Conservation (phyloP, 2,329 filamentous ascomycete species). For the Venturiaceae sp. region DNA sequence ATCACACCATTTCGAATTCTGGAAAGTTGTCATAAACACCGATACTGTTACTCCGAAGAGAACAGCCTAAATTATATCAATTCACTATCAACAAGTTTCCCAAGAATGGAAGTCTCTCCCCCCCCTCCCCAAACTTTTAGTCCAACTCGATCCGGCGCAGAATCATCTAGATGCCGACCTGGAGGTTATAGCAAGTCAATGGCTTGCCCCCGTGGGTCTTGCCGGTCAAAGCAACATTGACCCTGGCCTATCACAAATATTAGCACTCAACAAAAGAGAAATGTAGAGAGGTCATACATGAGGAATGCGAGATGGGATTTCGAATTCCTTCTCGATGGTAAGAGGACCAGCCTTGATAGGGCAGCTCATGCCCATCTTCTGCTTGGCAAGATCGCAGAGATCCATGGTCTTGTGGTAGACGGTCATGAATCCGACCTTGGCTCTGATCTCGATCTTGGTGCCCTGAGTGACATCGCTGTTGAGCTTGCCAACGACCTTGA, state of each 20-base stretch:
- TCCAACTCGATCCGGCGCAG: too few species aligned
- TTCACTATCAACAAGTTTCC: too few species aligned
- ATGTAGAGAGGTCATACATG: neutral
- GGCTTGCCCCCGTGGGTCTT: neutral
- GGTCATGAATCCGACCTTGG: neutral
- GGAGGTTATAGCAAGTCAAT: neutral
- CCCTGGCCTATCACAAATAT: neutral
- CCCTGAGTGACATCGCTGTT: neutral
- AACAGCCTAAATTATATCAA: too few species aligned
- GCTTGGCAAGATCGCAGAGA: neutral
- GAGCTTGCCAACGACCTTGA: neutral
- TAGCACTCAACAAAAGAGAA: neutral
- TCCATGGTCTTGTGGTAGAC: neutral
- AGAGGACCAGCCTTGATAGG: neutral
- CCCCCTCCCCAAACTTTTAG: too few species aligned
- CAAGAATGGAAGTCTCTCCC: too few species aligned
- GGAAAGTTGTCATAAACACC: too few species aligned
- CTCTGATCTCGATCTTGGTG: neutral
- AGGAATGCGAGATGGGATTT: neutral
- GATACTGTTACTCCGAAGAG: too few species aligned
- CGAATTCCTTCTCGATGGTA: neutral
- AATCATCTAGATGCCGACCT: neutral
- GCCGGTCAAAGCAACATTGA: neutral
- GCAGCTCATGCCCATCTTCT: neutral
- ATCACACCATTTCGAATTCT: too few species aligned